Evolutionary conservation across 257 asterid species (phyloP).

Genomic region (Knoxia roxburghii): DNA sequence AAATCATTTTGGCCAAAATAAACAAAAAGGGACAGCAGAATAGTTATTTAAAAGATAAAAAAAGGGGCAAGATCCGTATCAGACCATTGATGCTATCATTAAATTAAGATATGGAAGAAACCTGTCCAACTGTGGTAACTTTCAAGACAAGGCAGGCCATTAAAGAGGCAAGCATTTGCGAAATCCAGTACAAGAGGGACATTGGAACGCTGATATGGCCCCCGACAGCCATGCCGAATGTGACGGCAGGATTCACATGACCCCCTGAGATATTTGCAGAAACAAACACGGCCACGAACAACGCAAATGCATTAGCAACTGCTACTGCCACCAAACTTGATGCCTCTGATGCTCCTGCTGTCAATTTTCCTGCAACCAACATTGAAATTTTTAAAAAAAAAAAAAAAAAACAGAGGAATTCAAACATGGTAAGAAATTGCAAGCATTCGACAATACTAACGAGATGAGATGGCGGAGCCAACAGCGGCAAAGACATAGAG

Average conservation of each 20-base stretch:
- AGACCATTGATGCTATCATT: background rate
- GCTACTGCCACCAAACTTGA: constrained; percentile 48
- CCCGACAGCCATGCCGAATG: constrained; percentile 71
- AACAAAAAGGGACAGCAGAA: background rate
- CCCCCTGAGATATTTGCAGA: constrained; percentile 71
- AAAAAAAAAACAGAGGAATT: background rate
- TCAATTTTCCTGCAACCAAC: constrained; percentile 39
- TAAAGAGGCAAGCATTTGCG: constrained; percentile 66
- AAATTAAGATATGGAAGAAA: background rate
- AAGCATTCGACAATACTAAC: constrained; percentile 20
- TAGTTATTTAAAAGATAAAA: background rate
- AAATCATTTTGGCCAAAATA: background rate
- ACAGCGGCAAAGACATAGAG: constrained; percentile 69
- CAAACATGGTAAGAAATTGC: background rate
- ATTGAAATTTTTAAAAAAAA: background rate
- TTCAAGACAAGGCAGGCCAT: constrained; percentile 60
- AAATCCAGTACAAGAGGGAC: constrained; percentile 58
- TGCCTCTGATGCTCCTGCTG: constrained; percentile 27
- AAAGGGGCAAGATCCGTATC: background rate
- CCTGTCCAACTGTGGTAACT: constrained; percentile 49
- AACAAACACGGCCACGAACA: constrained; percentile 54
- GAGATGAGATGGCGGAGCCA: constrained; percentile 60
- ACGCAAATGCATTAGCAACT: constrained; percentile 53
- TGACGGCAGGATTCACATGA: constrained; percentile 87
- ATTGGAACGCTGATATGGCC: constrained; percentile 59